A percentile compares a stretch with the other conserved stretches of the same genome.
phyloP scores from a whole-genome alignment of 495 filamentous ascomycete species.

The Penicillium antarcticum region DNA sequence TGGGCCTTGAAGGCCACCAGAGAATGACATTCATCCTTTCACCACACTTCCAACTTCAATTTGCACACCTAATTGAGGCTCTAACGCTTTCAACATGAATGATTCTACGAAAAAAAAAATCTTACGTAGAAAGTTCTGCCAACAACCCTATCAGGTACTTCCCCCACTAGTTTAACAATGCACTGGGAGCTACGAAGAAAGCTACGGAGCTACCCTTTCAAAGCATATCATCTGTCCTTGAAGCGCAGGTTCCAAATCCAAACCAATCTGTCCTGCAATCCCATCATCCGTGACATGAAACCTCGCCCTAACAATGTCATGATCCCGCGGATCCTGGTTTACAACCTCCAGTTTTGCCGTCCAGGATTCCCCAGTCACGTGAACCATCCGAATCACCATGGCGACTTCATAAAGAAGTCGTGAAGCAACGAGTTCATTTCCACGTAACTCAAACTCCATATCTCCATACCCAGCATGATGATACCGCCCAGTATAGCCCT shows the following conservation, averaged over 20 bases:
- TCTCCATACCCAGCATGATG: constrained; percentile 38
- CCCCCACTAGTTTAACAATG: too few relatives aligned
- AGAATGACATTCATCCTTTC: too few relatives aligned
- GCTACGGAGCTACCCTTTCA: too few relatives aligned
- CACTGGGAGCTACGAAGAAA: too few relatives aligned
- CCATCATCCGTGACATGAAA: too few relatives aligned
- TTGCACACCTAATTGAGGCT: not conserved
- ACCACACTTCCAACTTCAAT: too few relatives aligned
- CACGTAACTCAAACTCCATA: constrained; percentile 8
- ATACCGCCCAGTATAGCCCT: constrained; percentile 39
- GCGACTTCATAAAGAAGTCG: not conserved
- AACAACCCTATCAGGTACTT: too few relatives aligned
- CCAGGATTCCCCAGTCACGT: not conserved
- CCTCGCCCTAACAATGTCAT: not conserved
- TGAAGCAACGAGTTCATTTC: not conserved
- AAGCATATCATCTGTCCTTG: too few relatives aligned
- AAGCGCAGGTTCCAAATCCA: too few relatives aligned
- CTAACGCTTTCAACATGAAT: not conserved
- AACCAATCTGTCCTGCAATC: too few relatives aligned
- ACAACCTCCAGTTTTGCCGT: not conserved
- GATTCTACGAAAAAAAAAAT: not conserved
- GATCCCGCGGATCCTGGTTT: not conserved
- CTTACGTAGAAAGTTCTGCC: too few relatives aligned
- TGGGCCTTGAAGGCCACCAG: too few relatives aligned
- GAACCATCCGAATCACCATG: not conserved